These are phyloP conservation scores for Coemansia sp. DNA, from an alignment of 192 early-diverging fungal genomes.

Conservation along the genomic window DNA sequence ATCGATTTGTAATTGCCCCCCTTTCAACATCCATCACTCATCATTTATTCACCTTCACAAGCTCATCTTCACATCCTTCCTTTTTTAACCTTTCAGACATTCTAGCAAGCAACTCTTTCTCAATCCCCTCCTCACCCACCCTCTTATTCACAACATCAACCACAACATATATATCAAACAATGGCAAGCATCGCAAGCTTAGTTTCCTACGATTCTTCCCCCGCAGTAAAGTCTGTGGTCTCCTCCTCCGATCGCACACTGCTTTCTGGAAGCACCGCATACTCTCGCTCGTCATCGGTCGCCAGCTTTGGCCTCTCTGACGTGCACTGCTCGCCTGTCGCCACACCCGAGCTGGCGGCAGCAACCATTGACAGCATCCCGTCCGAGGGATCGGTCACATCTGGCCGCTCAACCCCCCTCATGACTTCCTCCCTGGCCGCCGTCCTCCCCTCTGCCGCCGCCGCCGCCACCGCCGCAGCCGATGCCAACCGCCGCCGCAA, in stretches of 20 bases:
- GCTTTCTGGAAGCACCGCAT: constrained; percentile 12
- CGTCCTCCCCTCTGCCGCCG: constrained; percentile 30
- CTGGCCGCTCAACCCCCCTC: constrained; percentile 25
- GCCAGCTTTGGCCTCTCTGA: constrained; percentile 29
- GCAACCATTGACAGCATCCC: not conserved
- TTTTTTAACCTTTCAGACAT: not conserved
- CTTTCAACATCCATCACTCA: not conserved
- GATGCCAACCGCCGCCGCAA: constrained; percentile 49
- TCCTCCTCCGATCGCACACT: not conserved
- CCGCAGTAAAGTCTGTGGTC: constrained; percentile 11
- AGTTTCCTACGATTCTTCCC: constrained; percentile 28
- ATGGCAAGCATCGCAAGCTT: constrained; percentile 55
- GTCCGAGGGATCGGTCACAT: constrained; percentile 16
- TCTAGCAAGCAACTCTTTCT: not conserved
- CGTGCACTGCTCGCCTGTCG: constrained; percentile 20
- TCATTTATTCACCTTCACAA: too few relatives aligned
- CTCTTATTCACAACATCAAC: constrained; percentile 3
- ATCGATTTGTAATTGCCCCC: not conserved
- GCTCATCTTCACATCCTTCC: not conserved
- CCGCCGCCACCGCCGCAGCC: constrained; percentile 24
- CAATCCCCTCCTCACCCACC: not conserved
- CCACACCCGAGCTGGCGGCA: constrained; percentile 9
- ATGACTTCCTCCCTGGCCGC: constrained; percentile 19
- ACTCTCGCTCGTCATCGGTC: constrained; percentile 34
- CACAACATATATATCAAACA: constrained; percentile 5